Evolutionary conservation across 352 stramenopile genomes (phyloP).

Genomic region (Pythium rhizo-oryzae): DNA sequence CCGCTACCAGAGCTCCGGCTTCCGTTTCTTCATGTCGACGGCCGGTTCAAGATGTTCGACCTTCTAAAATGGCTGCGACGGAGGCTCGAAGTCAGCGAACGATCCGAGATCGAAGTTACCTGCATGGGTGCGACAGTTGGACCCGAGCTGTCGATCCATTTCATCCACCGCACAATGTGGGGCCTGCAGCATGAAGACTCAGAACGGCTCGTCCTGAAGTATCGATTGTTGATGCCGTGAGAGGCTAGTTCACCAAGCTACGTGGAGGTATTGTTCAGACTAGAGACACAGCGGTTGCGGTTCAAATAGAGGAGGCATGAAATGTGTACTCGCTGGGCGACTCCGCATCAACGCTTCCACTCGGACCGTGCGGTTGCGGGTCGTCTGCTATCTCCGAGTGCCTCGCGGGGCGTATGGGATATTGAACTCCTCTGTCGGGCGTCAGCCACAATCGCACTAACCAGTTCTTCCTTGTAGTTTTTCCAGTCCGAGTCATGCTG

Average conservation of each 20-base stretch:
- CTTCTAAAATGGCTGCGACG: constrained; percentile 51
- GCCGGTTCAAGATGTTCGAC: constrained; percentile 69
- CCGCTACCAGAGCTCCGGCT: constrained; percentile 39
- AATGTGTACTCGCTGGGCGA: background rate
- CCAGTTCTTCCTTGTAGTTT: constrained; percentile 25
- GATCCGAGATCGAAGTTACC: constrained; percentile 49
- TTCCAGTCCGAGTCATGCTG: constrained; percentile 24
- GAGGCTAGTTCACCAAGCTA: background rate
- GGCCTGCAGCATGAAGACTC: constrained; percentile 47
- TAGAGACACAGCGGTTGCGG: constrained; percentile 2
- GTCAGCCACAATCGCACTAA: constrained; percentile 22
- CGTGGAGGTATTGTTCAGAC: constrained; percentile 9
- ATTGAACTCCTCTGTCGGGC: background rate
- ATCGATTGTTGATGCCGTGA: constrained; percentile 39
- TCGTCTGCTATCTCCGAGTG: background rate
- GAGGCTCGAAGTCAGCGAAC: constrained; percentile 36
- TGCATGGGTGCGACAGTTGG: constrained; percentile 64
- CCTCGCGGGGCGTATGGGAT: background rate
- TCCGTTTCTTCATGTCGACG: constrained; percentile 67
- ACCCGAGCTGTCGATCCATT: constrained; percentile 62
- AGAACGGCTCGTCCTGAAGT: constrained; percentile 53
- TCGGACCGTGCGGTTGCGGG: background rate
- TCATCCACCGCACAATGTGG: constrained; percentile 73
- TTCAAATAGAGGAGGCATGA: constrained; percentile 13
- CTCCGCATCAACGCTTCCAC: constrained; percentile 9